phyloP scores from a whole-genome alignment of 2,329 filamentous ascomycete genomes.

The Mycogone perniciosa region DNA sequence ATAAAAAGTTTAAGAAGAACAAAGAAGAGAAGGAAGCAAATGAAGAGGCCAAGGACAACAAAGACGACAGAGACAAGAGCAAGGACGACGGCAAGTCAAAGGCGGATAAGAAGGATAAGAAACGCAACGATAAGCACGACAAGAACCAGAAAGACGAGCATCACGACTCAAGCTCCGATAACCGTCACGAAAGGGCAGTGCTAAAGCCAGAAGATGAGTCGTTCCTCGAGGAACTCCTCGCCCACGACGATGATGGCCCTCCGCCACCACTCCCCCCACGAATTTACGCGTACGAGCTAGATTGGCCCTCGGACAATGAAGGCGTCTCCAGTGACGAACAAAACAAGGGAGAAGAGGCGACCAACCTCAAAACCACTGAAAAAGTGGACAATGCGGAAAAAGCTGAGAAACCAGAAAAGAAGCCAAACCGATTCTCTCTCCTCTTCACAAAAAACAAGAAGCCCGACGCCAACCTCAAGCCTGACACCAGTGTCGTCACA shows the following conservation, averaged over 20 bases:
- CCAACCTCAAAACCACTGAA: neutral
- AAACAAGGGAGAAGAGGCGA: constrained; percentile 17
- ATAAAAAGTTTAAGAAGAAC: constrained; percentile 58
- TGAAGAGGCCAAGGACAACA: constrained; percentile 19
- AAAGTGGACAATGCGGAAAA: constrained; percentile 5
- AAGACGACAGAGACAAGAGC: neutral
- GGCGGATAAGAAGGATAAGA: neutral
- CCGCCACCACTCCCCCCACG: constrained; percentile 52
- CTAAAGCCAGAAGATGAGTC: constrained; percentile 51
- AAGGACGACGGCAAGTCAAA: neutral
- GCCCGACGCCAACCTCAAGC: constrained; percentile 26
- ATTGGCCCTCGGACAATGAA: constrained; percentile 35
- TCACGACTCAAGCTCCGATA: constrained; percentile 22
- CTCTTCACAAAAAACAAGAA: constrained; percentile 35
- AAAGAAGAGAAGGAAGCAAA: constrained; percentile 42
- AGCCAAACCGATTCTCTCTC: constrained; percentile 29
- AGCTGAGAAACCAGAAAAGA: constrained; percentile 23
- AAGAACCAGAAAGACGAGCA: constrained; percentile 16
- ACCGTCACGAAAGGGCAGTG: constrained; percentile 33
- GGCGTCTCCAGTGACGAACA: constrained; percentile 21
- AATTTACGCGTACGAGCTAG: constrained; percentile 44
- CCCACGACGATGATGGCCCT: constrained; percentile 32
- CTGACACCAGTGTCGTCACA: constrained; percentile 30
- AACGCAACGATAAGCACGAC: constrained; percentile 3
- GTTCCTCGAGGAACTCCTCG: constrained; percentile 51